These are phyloP conservation scores for Hericium erinaceus DNA, from an alignment of 768 basidiomycete species.

Conservation along the genomic window DNA sequence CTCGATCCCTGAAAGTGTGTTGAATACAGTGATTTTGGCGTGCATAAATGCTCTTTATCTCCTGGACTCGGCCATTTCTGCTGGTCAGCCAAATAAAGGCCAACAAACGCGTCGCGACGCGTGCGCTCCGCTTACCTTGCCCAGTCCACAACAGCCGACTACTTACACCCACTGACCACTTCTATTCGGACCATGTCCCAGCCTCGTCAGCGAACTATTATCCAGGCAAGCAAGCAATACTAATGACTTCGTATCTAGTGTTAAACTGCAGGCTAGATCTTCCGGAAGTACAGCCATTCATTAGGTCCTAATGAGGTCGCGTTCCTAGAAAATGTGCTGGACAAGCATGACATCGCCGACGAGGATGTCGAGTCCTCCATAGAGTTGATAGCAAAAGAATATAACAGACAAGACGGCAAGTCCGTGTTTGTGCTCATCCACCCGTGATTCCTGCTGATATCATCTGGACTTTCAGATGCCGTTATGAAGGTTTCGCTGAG, in stretches of 20 bases:
- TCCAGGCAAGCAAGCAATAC: conserved; percentile 4
- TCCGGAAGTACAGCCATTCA: conserved; percentile 83
- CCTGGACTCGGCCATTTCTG: no score
- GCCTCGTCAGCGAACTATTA: conserved; percentile 11
- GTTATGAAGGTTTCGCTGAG: conserved; percentile 72
- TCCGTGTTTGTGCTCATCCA: not conserved
- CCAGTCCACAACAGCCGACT: no score
- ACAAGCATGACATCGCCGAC: conserved; percentile 60
- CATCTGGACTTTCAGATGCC: conserved; percentile 43
- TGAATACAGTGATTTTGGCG: no score
- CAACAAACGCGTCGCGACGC: conserved; percentile 14
- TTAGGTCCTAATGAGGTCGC: conserved; percentile 71
- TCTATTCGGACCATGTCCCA: conserved; percentile 6
- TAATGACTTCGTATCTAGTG: not conserved
- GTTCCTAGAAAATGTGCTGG: conserved; percentile 62
- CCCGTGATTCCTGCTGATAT: not conserved
- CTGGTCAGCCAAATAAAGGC: not conserved
- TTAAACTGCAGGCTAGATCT: conserved; percentile 40
- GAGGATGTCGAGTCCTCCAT: conserved; percentile 66
- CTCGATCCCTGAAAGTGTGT: no score
- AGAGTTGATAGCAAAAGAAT: conserved; percentile 77
- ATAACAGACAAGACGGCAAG: conserved; percentile 82
- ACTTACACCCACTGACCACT: no score
- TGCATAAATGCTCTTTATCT: no score
- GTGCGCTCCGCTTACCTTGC: not conserved